Base-by-base conservation (phyloP, 805 yeast species). In the Starmerella bacillaris region DNA sequence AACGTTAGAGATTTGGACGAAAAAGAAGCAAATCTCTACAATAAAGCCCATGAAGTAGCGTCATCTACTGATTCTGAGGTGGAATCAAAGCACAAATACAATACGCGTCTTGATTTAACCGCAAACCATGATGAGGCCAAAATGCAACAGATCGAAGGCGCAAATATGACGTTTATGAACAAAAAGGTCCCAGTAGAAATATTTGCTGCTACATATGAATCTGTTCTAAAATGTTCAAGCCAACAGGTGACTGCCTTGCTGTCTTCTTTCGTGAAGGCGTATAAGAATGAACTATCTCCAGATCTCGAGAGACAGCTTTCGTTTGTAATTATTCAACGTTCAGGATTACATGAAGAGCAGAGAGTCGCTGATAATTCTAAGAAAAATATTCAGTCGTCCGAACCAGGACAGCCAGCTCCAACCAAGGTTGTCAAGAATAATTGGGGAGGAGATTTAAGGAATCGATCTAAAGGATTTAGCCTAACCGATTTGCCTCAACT, bases 71-170 rank as follows among this genome's bases (percentile, higher is more conserved):
- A 6, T 26, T 15, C 7, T 5, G 14, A 26, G 29, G 18, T 18
- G 29, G n/a, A 15, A 5, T 7, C 21, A 17, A 22, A 22, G 14
- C 20, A 36, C 18, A 24, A 45, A 37, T 40, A 35, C 47, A 18
- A 37, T 28, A 42, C 54, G 37, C 46, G 47, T 33, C 37, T 49
- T 43, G 27, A 40, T 34, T 37, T 47, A 35, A 37, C 50, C 45
- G 32, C 61, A 51, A 30, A 48, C 49, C 37, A 61, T 53, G 45
- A 44, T 49, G n/a, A 36, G 21, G 53, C 50, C 9, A 47, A 45
- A 11, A 46, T 48, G 21, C 38, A 45, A 21, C 37, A 47, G 21
- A 31, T 47, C 15, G 19, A 35, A 7, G 41, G 39, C 11, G 51
- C 44, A 5, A 45, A 44, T 33, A 17, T 24, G 15, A 47, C 47